A percentile compares a stretch with the other conserved stretches of the same genome.
phyloP scores from a whole-genome alignment of 495 filamentous ascomycete genomes.

The Neurospora sp. region DNA sequence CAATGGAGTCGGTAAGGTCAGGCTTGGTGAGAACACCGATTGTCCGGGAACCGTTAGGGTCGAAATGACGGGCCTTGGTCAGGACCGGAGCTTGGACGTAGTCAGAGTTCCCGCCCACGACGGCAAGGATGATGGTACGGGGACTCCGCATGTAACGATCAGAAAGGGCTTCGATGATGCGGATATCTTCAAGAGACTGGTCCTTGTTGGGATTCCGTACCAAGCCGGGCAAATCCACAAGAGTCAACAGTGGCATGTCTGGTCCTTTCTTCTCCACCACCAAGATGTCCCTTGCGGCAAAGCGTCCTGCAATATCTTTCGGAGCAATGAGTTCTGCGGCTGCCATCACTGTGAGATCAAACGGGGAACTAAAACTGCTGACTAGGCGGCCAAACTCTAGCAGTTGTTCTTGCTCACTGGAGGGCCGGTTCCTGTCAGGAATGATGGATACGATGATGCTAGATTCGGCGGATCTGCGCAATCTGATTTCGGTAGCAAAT shows the following conservation, averaged over 20 bases:
- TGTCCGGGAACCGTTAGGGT: slow-evolving; percentile 35
- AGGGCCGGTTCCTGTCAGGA: slow-evolving; percentile 31
- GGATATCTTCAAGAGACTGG: slow-evolving; percentile 35
- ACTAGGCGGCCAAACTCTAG: slow-evolving; percentile 34
- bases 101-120: slow-evolving; percentile 43
- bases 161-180: slow-evolving; percentile 35
- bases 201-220: slow-evolving; percentile 39
- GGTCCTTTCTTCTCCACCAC: slow-evolving; percentile 45
- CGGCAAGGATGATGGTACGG: slow-evolving; percentile 43
- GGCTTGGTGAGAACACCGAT: slow-evolving; percentile 46
- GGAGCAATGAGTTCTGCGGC: slow-evolving; percentile 30
- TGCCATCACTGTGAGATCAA: slow-evolving; percentile 25
- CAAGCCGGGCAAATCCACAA: slow-evolving; percentile 48
- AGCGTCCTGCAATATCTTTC: slow-evolving; percentile 27
- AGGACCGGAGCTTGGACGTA: slow-evolving; percentile 40
- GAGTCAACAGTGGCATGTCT: slow-evolving; percentile 41
- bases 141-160: slow-evolving; percentile 41
- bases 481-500: slow-evolving; percentile 52
- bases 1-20: slow-evolving; percentile 34
- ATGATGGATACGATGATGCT: slow-evolving; percentile 41
- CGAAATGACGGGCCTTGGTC: slow-evolving; percentile 32
- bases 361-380: slow-evolving; percentile 18
- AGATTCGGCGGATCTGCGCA: slow-evolving; percentile 35
- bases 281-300: slow-evolving; percentile 37
- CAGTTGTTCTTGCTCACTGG: slow-evolving; percentile 28